Evolutionary conservation across 2,329 filamentous ascomycete genomes (phyloP).

Genomic region (Fusarium robinianum): DNA sequence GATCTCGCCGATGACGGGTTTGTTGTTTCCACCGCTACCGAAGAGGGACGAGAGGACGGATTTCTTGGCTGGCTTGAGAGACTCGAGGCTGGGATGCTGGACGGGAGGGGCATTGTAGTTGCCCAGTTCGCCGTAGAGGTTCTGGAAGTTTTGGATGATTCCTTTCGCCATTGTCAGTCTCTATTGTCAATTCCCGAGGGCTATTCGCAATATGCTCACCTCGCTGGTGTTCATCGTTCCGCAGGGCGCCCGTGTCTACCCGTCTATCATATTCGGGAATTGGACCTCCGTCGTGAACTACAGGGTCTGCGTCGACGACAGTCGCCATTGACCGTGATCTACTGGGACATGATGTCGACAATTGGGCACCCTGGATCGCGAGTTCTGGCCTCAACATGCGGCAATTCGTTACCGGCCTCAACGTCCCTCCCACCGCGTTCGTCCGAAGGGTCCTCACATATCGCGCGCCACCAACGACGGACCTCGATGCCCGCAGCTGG

Average conservation of each 20-base stretch:
- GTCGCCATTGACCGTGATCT: conserved; percentile 38
- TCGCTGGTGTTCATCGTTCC: conserved; percentile 90
- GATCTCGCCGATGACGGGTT: conserved; percentile 56
- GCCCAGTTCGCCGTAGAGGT: conserved; percentile 81
- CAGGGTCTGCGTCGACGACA: conserved; percentile 28
- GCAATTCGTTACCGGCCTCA: conserved; percentile 8
- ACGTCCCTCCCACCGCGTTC: conserved; percentile 20
- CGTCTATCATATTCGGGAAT: conserved; percentile 86
- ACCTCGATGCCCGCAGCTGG: conserved; percentile 17
- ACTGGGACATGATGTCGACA: conserved; percentile 14
- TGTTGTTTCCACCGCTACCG: conserved; percentile 49
- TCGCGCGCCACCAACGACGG: conserved; percentile 20
- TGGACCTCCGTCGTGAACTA: conserved; percentile 62
- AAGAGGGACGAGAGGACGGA: conserved; percentile 67
- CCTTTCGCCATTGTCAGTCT: conserved; percentile 51
- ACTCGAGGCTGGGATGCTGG: conserved; percentile 76
- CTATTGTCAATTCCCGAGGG: too few species aligned
- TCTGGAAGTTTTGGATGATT: conserved; percentile 87
- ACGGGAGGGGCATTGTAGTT: conserved; percentile 76
- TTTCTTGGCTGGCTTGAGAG: conserved; percentile 58
- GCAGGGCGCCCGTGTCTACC: conserved; percentile 72
- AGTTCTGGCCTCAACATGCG: conserved; percentile 8
- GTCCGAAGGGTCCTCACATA: conserved; percentile 31
- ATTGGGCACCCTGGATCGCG: conserved; percentile 2
- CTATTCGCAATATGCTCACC: conserved; percentile 64